Percentiles rank a stretch among this genome's conserved stretches.
Conservation (phyloP, 2,329 filamentous ascomycete genomes). For the Penicillium sp. region DNA sequence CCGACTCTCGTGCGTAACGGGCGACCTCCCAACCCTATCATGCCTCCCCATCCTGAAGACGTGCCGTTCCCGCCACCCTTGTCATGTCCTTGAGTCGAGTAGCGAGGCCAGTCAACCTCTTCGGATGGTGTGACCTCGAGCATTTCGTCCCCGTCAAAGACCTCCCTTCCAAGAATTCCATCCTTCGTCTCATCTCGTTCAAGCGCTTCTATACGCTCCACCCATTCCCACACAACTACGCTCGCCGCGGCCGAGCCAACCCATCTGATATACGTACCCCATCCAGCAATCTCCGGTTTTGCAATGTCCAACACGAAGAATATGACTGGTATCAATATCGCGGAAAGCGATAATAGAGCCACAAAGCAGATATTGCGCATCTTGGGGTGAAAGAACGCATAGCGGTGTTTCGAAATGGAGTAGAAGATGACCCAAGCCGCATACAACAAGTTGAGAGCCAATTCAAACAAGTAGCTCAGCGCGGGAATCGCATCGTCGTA, state of each 20-base stretch:
- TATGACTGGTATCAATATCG: constrained; percentile 86
- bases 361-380: constrained; percentile 90
- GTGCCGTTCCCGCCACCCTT: constrained; percentile 44
- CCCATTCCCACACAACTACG: constrained; percentile 99
- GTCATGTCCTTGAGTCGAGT: constrained; percentile 45
- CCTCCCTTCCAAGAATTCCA: constrained; percentile 85
- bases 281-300: constrained; percentile 82
- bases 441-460: constrained; percentile 84
- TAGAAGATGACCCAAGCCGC: constrained; percentile 95
- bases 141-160: constrained; percentile 95
- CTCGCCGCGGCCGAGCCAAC: constrained; percentile 93
- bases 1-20: constrained; percentile 45
- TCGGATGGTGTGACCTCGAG: constrained; percentile 70
- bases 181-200: constrained; percentile 94
- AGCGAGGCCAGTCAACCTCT: constrained; percentile 58
- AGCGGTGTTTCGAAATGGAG: constrained; percentile 86
- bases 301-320: constrained; percentile 93
- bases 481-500: constrained; percentile 92
- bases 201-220: constrained; percentile 89
- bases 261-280: constrained; percentile 96
- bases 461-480: constrained; percentile 86
- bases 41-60: constrained; percentile 48
- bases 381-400: constrained; percentile 85
- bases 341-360: constrained; percentile 75
- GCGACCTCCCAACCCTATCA: constrained; percentile 45